Conservation (phyloP, 2,329 filamentous ascomycete genomes). For the Fusarium stilboides region DNA sequence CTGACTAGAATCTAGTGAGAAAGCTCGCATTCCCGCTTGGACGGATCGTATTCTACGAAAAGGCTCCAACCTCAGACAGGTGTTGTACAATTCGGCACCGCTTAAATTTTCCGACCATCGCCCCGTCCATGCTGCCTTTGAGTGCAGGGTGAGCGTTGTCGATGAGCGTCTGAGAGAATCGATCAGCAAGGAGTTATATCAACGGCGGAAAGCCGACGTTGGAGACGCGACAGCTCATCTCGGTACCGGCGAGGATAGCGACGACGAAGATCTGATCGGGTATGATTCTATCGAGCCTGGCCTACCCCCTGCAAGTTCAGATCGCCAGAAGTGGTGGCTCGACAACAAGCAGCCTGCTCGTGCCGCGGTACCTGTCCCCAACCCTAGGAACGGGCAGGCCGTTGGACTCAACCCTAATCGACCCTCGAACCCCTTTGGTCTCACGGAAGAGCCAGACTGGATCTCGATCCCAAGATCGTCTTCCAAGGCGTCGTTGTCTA, state of each 20-base stretch:
- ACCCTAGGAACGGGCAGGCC: constrained; percentile 63
- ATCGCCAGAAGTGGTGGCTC: constrained; percentile 80
- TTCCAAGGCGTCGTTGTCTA: constrained; percentile 69
- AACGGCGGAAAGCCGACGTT: constrained; percentile 75
- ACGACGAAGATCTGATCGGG: constrained; percentile 85
- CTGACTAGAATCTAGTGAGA: constrained; percentile 73
- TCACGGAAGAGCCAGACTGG: constrained; percentile 87
- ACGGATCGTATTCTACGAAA: constrained; percentile 94
- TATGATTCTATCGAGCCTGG: constrained; percentile 89
- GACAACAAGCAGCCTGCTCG: constrained; percentile 81
- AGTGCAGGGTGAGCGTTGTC: constrained; percentile 85
- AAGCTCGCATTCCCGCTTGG: constrained; percentile 95
- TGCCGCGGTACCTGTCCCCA: constrained; percentile 78
- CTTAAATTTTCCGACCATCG: constrained; percentile 94
- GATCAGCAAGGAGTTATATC: constrained; percentile 83
- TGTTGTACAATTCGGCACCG: constrained; percentile 85
- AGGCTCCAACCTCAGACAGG: constrained; percentile 85
- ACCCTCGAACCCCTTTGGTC: constrained; percentile 85
- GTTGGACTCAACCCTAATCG: constrained; percentile 80
- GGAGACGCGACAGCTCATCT: constrained; percentile 73
- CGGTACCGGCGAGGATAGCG: constrained; percentile 67
- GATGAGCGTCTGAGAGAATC: constrained; percentile 80
- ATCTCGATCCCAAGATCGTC: constrained; percentile 73
- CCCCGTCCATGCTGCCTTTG: constrained; percentile 93
- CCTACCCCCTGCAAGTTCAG: constrained; percentile 76